Base-by-base conservation (phyloP, 1,284 basidiomycete species). In the Heterobasidion occidentale region DNA sequence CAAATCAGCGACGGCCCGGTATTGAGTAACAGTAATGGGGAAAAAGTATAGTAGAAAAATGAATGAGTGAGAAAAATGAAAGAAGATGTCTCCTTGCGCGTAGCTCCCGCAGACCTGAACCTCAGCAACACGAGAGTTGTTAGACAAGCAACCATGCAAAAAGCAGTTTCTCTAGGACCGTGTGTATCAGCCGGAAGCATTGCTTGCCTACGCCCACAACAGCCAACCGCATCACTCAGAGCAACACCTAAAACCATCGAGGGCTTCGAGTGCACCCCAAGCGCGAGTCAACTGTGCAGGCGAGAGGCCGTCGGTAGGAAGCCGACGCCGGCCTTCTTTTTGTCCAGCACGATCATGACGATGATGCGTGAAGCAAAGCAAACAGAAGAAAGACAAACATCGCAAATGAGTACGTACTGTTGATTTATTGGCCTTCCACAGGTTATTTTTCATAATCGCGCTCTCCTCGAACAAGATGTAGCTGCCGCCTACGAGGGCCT, bases 251-350 rank as follows among this genome's bases (percentile, higher is more conserved):
- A 78, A 83, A 84, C 81, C 81, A 66, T 56, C 75, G 58, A 63
- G 77, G 81, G 80, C 74, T 84, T 77, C 71, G 65, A 67, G 60
- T 55, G 63, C 50, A 61, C 59, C 56, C 60, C 54, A 56, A 62
- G 60, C 53, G 58, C 54, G 36, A 55, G 56, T 36, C 52, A 58
- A 61, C 64, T 61, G 64, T 57, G 64, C 60, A 63, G 62, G 62
- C 9, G 60, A 57, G 55, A 70, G 69, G 74, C 81, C 89, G 77
- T 78, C 85, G 89, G 87, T 88, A 70, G 74, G 63, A 61, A 64
- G 63, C 80, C 89, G 87, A 81, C 78, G 90, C 77, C 79, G 84
- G 83, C 89, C 88, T 96, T 95, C 93, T 96, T 93, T 63, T 74
- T 82, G 84, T 83, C 92, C 88, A 11, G 38, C 38, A 12, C 27